phyloP scores from a whole-genome alignment of 2,329 filamentous ascomycete species.

The Ascochyta lentis region DNA sequence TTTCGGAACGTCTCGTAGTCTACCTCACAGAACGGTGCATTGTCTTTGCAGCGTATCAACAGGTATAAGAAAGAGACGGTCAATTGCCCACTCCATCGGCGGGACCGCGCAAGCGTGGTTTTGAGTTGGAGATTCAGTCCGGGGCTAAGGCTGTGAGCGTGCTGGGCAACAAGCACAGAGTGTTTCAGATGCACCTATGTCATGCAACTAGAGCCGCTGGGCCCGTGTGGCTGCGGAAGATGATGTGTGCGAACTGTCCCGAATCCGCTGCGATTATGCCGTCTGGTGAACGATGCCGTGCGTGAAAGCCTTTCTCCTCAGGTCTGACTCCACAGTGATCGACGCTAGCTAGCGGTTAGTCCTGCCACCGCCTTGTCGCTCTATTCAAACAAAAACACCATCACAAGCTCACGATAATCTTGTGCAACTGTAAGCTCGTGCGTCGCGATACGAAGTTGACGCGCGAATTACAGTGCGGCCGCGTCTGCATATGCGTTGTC shows the following conservation, averaged over 20 bases:
- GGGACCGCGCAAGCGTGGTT: slow-evolving; percentile 13
- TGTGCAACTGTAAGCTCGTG: slow-evolving; percentile 11
- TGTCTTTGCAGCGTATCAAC: background rate
- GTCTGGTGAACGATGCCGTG: slow-evolving; percentile 2
- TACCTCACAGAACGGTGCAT: slow-evolving; percentile 11
- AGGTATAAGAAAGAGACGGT: slow-evolving; percentile 14
- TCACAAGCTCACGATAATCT: background rate
- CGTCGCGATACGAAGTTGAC: background rate
- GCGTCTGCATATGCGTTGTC: slow-evolving; percentile 8
- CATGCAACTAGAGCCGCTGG: slow-evolving; percentile 10
- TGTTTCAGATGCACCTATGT: slow-evolving; percentile 18
- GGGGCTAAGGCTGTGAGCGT: slow-evolving; percentile 20
- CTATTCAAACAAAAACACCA: slow-evolving; percentile 7
- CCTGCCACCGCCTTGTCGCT: too few species aligned
- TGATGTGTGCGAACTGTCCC: slow-evolving; percentile 5
- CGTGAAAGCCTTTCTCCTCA: slow-evolving; percentile 11
- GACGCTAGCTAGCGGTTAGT: background rate
- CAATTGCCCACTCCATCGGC: slow-evolving; percentile 5
- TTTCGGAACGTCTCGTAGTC: slow-evolving; percentile 4
- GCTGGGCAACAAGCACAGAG: slow-evolving; percentile 14
- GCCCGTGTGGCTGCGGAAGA: slow-evolving; percentile 4
- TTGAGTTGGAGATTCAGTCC: slow-evolving; percentile 16
- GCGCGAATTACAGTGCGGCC: background rate
- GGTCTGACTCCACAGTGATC: slow-evolving; percentile 11
- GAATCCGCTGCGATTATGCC: slow-evolving; percentile 8